phyloP scores from a whole-genome alignment of 192 early-diverging fungal species.

The Chytriomyces sp. region DNA sequence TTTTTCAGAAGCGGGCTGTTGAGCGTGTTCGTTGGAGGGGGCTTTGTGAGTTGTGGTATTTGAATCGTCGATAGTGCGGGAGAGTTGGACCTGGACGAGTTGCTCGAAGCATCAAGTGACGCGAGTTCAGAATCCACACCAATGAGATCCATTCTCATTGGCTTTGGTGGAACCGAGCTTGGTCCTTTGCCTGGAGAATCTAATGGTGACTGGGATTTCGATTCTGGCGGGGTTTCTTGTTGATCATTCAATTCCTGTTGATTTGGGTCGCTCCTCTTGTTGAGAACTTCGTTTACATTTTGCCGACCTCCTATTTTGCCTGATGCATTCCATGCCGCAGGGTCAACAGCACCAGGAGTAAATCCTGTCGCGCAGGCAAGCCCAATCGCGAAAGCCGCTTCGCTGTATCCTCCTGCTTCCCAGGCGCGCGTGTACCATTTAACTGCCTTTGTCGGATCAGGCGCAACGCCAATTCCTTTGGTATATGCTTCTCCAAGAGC shows the following conservation, averaged over 20 bases:
- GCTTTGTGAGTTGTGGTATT: conserved; percentile 1
- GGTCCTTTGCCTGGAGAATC: not conserved
- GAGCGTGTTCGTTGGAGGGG: conserved; percentile 8
- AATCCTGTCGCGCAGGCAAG: conserved; percentile 40
- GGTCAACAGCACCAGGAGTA: conserved; percentile 42
- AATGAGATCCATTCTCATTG: not conserved
- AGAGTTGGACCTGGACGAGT: not conserved
- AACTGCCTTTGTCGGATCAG: conserved; percentile 41
- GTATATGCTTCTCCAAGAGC: conserved; percentile 38
- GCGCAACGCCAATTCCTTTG: conserved; percentile 37
- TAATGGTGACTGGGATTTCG: conserved; percentile 2
- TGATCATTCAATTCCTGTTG: conserved; percentile 2
- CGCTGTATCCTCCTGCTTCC: conserved; percentile 36
- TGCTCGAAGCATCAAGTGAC: not conserved
- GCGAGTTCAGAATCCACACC: not conserved
- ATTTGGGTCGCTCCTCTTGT: conserved; percentile 5
- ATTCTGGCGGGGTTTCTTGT: not conserved
- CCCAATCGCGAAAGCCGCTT: conserved; percentile 39
- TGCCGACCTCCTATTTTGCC: not conserved
- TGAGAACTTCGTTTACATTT: conserved; percentile 28
- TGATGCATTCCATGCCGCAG: conserved; percentile 14
- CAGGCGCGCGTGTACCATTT: conserved; percentile 44
- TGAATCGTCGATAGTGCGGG: not conserved
- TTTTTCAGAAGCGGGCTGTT: conserved; percentile 33
- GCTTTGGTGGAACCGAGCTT: not conserved